Evolutionary conservation across 225 moss, liverwort and hornwort genomes (phyloP).

Genomic region (Neckera pumila): DNA sequence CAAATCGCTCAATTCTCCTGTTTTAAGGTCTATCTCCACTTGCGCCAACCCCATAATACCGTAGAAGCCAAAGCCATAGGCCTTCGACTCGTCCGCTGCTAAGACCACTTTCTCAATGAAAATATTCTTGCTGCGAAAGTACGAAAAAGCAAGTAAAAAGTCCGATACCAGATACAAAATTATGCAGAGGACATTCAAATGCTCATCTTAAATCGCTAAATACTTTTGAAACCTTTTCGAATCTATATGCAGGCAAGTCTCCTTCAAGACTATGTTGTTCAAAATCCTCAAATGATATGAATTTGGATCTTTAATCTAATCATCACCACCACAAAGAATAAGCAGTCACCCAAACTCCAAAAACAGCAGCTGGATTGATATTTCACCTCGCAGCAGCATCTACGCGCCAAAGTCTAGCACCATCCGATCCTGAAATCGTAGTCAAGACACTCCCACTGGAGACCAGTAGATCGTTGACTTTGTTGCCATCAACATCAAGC

Average conservation of each 20-base stretch:
- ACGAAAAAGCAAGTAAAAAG: neutral
- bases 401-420: constrained; percentile 64
- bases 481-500: constrained; percentile 76
- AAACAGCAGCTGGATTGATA: neutral
- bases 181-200: neutral
- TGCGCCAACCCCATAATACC: constrained; percentile 53
- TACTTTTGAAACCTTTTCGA: neutral
- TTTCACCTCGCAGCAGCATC: constrained; percentile 51
- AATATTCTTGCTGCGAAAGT: constrained; percentile 36
- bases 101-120: constrained; percentile 37
- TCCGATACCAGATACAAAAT: neutral
- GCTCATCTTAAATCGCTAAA: neutral
- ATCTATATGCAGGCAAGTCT: neutral
- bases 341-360: neutral
- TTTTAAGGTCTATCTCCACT: constrained; percentile 60
- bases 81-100: constrained; percentile 38
- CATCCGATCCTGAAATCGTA: constrained; percentile 74
- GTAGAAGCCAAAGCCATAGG: constrained; percentile 69
- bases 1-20: constrained; percentile 51
- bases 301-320: neutral
- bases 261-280: neutral
- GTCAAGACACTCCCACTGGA: constrained; percentile 59
- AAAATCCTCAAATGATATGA: neutral
- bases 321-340: neutral
- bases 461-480: constrained; percentile 65